A percentile compares a stretch with the other conserved stretches of the same genome.
Conservation (phyloP, 1,284 basidiomycete species). For the Apiotrichum veenhuisii region DNA sequence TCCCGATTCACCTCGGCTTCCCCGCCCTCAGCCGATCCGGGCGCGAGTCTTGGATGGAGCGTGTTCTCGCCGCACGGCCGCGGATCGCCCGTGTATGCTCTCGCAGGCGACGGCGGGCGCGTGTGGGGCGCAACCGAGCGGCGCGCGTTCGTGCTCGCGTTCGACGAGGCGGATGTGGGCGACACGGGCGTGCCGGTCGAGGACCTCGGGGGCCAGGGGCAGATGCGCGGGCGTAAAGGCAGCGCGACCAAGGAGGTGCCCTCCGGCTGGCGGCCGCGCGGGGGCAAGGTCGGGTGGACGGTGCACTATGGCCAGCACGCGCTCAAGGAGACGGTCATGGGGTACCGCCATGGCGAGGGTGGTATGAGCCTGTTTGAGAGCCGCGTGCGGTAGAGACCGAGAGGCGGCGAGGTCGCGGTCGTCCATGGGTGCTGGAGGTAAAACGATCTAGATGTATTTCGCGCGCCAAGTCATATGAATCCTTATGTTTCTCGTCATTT, state of each 20-base stretch:
- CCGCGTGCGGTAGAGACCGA: neutral
- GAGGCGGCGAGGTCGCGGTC: no score
- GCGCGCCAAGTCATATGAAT: no score
- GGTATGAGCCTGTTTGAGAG: conserved; percentile 34
- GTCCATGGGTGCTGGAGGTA: no score
- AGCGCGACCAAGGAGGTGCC: conserved; percentile 20
- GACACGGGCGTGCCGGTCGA: neutral
- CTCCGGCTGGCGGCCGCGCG: conserved; percentile 29
- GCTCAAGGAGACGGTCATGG: conserved; percentile 23
- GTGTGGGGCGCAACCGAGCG: conserved; percentile 48
- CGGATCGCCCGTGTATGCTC: conserved; percentile 45
- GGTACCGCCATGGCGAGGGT: conserved; percentile 38
- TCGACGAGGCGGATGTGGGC: conserved; percentile 26
- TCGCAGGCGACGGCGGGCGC: conserved; percentile 43
- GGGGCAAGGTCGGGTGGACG: conserved; percentile 36
- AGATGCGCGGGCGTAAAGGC: neutral
- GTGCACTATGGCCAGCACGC: conserved; percentile 31
- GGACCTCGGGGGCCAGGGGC: neutral
- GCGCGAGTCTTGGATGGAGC: conserved; percentile 28
- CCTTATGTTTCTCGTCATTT: no score
- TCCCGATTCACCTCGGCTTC: no score
- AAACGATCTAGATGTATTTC: neutral
- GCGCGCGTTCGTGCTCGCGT: conserved; percentile 44
- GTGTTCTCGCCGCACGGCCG: conserved; percentile 46
- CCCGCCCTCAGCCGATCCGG: neutral